These are phyloP conservation scores for Pyrenochaeta sp. DNA, from an alignment of 2,329 filamentous ascomycete genomes.

Conservation along the genomic window DNA sequence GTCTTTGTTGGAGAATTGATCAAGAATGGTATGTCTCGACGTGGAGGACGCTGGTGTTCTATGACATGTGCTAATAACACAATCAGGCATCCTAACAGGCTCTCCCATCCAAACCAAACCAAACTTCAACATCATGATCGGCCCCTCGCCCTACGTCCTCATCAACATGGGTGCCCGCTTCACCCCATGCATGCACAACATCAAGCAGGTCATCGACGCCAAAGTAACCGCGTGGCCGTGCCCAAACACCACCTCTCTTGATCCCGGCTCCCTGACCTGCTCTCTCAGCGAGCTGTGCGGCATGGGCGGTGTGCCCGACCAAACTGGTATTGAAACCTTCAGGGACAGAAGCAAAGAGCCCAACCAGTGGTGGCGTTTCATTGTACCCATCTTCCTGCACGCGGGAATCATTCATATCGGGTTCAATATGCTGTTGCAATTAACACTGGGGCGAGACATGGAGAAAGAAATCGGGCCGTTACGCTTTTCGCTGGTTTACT, in stretches of 20 bases:
- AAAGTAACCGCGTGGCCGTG: slow-evolving; percentile 73
- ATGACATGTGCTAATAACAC: neutral
- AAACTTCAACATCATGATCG: slow-evolving; percentile 95
- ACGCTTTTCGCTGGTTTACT: slow-evolving; percentile 88
- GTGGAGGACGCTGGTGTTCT: no score
- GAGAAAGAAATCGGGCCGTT: slow-evolving; percentile 88
- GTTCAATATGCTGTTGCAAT: slow-evolving; percentile 92
- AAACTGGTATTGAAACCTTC: slow-evolving; percentile 58
- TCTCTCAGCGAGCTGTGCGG: slow-evolving; percentile 83
- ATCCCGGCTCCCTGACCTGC: slow-evolving; percentile 66
- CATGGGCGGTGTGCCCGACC: slow-evolving; percentile 78
- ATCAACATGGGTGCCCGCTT: slow-evolving; percentile 98
- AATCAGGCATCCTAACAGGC: slow-evolving; percentile 75
- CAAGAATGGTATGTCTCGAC: slow-evolving; percentile 75
- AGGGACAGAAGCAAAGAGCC: slow-evolving; percentile 71
- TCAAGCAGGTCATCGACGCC: slow-evolving; percentile 68
- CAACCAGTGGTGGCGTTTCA: slow-evolving; percentile 97
- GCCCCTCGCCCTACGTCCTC: slow-evolving; percentile 85
- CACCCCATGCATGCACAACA: slow-evolving; percentile 92
- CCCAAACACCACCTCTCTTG: slow-evolving; percentile 74
- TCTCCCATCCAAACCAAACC: slow-evolving; percentile 82
- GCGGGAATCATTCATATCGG: slow-evolving; percentile 93
- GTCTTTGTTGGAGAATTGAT: slow-evolving; percentile 92
- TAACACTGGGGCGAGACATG: slow-evolving; percentile 91
- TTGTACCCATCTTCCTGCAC: slow-evolving; percentile 93